Conservation (phyloP, 345 rosid species). For the Gossypium herbaceum region DNA sequence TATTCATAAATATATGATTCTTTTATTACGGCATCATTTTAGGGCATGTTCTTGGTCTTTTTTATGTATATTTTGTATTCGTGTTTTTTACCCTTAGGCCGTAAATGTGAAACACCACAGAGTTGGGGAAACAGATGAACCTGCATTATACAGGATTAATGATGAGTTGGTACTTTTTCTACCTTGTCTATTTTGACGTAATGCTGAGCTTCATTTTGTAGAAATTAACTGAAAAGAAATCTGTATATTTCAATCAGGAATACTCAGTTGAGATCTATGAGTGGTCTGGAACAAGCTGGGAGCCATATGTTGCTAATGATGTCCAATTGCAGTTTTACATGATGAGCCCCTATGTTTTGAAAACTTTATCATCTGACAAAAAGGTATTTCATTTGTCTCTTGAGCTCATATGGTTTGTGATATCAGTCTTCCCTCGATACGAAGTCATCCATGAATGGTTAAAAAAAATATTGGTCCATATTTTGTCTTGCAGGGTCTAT, state of each 20-base stretch:
- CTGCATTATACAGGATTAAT: slow-evolving; percentile 67
- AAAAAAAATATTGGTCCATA: background rate
- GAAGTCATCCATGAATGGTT: background rate
- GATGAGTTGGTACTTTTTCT: slow-evolving; percentile 52
- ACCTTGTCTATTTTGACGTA: background rate
- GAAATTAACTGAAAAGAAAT: background rate
- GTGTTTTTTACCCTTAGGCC: slow-evolving; percentile 35
- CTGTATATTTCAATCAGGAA: slow-evolving; percentile 32
- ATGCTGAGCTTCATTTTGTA: background rate
- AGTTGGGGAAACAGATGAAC: slow-evolving; percentile 64
- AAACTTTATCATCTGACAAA: slow-evolving; percentile 49
- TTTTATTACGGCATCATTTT: background rate
- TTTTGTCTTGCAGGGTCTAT: slow-evolving; percentile 53
- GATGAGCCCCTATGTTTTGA: slow-evolving; percentile 88
- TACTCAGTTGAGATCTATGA: slow-evolving; percentile 66
- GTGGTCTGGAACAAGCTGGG: slow-evolving; percentile 76
- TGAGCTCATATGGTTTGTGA: background rate
- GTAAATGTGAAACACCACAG: slow-evolving; percentile 53
- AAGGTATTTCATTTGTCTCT: slow-evolving; percentile 34
- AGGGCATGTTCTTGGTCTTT: background rate
- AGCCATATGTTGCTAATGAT: slow-evolving; percentile 63
- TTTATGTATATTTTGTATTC: background rate
- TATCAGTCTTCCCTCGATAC: background rate
- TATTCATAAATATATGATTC: background rate
- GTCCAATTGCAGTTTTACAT: slow-evolving; percentile 81